Evolutionary conservation across 2,329 filamentous ascomycete species (phyloP), one percentile per base, ranked within the genome.

Genomic region (Rhynchosporium graminicola): DNA sequence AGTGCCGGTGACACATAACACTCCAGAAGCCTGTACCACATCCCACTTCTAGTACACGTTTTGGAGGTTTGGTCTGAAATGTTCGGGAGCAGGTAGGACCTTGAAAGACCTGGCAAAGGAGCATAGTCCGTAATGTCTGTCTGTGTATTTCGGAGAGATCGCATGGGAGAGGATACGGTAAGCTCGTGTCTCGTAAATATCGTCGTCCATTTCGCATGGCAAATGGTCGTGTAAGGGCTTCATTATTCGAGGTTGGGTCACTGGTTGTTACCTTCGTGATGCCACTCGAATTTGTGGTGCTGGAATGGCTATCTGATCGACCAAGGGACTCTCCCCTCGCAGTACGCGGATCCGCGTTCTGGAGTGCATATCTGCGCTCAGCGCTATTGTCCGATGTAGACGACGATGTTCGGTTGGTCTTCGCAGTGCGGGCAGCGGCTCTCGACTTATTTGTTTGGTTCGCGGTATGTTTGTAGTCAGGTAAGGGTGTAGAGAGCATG

Each of bases 1-100:
- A 91, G 76, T 91, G 89, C 42, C 91, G 86, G 75, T 96, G 89
- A 74, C 91, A 96, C 80, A 92, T 87, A 76, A 90, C 88, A 69
- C 90, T 93, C 93, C 93, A 97, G 73, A 96, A 90, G 29, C 87
- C 94, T 26, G 89, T 89, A 20, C 93, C 93, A 75, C 94, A 98
- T 36, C 88, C 92, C 40, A 97, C 77, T 73, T 98, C 94, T 29
- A 98, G 81, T 33, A 98, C 88, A 67, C 87, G 87, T 70, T 82
- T 83, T 0, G 93, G 93, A 26, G 90, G 87, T 52, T 85, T 85
- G 66, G 85, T 82, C 48, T 82, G 78, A 59, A 91, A 82, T 36
- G 80, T 80, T 0, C 89, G 87, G 8, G 88, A 89, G 76, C 90
- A 93, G 61, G 95, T 83, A 0, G 92, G 90, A 10, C 86, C 86